Conservation (phyloP, 305 asterid genomes). For the Fraxinus sp. region DNA sequence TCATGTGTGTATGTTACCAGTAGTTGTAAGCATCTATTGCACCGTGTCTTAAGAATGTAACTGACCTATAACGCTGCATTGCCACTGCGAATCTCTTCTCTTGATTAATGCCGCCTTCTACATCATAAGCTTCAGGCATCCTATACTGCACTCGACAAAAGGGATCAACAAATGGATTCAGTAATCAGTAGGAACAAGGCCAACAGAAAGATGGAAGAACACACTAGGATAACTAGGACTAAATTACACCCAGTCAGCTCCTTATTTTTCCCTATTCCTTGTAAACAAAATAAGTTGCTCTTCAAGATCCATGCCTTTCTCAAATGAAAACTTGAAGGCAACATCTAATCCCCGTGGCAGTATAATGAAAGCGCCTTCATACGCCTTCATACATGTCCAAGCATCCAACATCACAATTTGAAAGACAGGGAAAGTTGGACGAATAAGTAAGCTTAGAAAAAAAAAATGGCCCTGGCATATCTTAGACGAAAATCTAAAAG, state of each 20-base stretch:
- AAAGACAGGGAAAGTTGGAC: neutral
- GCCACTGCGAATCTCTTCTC: constrained; percentile 81
- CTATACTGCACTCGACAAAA: constrained; percentile 52
- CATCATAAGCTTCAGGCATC: constrained; percentile 87
- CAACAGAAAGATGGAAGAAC: constrained; percentile 8
- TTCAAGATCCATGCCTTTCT: neutral
- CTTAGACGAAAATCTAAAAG: neutral
- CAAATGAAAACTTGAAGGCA: neutral
- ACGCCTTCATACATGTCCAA: neutral
- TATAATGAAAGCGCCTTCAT: neutral
- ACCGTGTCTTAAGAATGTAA: constrained; percentile 18
- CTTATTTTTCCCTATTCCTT: neutral
- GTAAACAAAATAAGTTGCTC: neutral
- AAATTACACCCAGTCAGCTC: constrained; percentile 12
- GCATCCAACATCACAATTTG: neutral
- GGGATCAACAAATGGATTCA: neutral
- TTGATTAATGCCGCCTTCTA: constrained; percentile 76
- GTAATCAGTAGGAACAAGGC: constrained; percentile 8
- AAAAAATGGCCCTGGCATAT: neutral
- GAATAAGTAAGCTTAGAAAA: neutral
- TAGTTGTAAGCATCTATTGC: constrained; percentile 20
- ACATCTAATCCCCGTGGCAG: neutral
- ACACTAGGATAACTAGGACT: constrained; percentile 10
- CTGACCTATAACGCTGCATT: constrained; percentile 58
- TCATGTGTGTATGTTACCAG: constrained; percentile 12